Evolutionary conservation across 225 moss, liverwort and hornwort genomes (phyloP).

Genomic region (Antitrichia curtipendula): DNA sequence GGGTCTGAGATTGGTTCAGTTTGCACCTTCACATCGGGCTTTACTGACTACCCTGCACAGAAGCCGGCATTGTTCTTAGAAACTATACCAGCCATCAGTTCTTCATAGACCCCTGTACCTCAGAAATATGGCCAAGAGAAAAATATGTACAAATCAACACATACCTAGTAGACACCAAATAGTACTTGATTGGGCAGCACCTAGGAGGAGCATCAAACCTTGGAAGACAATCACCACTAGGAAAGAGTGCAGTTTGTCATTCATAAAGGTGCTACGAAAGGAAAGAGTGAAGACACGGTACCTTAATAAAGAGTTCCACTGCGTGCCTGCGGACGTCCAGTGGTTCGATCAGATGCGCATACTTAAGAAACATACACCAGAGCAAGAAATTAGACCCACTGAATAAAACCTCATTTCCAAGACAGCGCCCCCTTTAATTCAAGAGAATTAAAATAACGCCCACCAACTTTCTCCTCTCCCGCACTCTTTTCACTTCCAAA

Average conservation of each 20-base stretch:
- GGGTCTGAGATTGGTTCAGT: conserved; percentile 63
- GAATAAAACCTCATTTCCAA: neutral
- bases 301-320: conserved; percentile 62
- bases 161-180: neutral
- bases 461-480: neutral
- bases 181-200: neutral
- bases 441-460: neutral
- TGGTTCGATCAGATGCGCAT: conserved; percentile 53
- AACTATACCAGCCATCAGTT: neutral
- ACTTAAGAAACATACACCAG: conserved; percentile 4
- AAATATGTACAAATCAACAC: neutral
- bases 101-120: neutral
- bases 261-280: neutral
- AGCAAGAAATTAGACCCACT: neutral
- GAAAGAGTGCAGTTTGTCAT: neutral
- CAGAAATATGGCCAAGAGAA: neutral
- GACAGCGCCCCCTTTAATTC: neutral
- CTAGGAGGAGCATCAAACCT: neutral
- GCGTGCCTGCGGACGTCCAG: conserved; percentile 57
- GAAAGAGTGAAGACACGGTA: neutral
- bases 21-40: conserved; percentile 52
- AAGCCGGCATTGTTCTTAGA: neutral
- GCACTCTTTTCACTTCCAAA: neutral
- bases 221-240: neutral
- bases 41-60: conserved; percentile 50